Conservation (phyloP, 1,284 basidiomycete genomes). For the Ustilago hordei region DNA sequence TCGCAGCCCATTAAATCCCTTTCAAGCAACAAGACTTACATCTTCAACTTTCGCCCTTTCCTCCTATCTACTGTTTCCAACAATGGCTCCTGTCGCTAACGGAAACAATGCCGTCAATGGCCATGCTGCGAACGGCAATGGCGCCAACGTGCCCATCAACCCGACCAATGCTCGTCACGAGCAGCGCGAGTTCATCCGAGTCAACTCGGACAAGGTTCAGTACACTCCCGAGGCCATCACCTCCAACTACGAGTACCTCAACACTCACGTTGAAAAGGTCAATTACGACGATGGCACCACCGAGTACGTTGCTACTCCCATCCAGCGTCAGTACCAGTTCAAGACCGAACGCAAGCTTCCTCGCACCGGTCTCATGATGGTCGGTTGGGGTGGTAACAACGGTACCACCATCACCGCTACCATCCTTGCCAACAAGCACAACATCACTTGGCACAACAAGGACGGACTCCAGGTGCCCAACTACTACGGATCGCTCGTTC, state of each 20-base stretch:
- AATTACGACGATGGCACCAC: constrained; percentile 61
- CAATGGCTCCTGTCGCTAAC: constrained; percentile 65
- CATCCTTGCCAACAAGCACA: constrained; percentile 94
- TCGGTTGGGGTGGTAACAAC: constrained; percentile 97
- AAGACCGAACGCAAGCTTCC: constrained; percentile 87
- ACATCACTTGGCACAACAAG: constrained; percentile 96
- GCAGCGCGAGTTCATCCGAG: constrained; percentile 63
- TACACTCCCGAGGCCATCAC: constrained; percentile 65
- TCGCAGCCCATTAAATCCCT: constrained; percentile 57
- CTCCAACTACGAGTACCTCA: constrained; percentile 66
- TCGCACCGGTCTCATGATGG: constrained; percentile 96
- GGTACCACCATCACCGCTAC: constrained; percentile 94
- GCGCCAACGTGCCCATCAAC: constrained; percentile 58
- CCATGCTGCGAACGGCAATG: constrained; percentile 32
- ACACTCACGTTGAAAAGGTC: constrained; percentile 67
- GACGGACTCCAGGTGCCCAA: constrained; percentile 91
- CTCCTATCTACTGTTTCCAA: constrained; percentile 14
- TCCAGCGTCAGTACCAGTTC: constrained; percentile 77
- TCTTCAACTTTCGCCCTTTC: constrained; percentile 26
- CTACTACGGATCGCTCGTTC: constrained; percentile 81
- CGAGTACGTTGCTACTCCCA: constrained; percentile 65
- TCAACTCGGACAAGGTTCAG: constrained; percentile 66
- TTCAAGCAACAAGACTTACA: background rate
- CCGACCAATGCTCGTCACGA: constrained; percentile 69
- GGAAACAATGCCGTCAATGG: constrained; percentile 38